Base-by-base conservation (phyloP, 2,329 filamentous ascomycete species). In the Myrmaecium sp. region DNA sequence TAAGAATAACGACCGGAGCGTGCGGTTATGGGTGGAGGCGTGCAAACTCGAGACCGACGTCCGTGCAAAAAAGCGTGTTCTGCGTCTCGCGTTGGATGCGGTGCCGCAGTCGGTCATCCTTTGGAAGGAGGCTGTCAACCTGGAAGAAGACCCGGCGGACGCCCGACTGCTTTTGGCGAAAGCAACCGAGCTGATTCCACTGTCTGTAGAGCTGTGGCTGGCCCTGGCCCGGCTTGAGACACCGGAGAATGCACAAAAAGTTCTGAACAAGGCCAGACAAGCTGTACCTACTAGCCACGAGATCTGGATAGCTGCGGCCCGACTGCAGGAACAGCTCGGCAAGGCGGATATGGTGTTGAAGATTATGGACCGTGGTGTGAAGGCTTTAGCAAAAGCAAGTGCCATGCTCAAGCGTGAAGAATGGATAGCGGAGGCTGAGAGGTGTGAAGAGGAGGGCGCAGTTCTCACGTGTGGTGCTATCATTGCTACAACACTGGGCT, bases 401-500 rank as follows among this genome's bases (percentile, higher is more conserved):
- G 86, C 89, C 7, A 98, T 98, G 91, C 69, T 89, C 20, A 92
- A 92, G 52, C 75, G 91, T 21, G 89, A 98, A 48, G 84, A 94
- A 39, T 98, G 89, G 89, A 91, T 98, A 28, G 65, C 69, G 4
- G 83, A 95, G 51, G 91, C 89, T 0, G 89, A 98, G 50, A 79
- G 79, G 36, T 95, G 86, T 45, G 89, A 98, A 52, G 76, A 81
- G 30, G 89, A 95, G 48, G 84, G 82, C 5, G 83, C 84, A 10
- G 62, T 79, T 7, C 60, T 84, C 21, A 95, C 89, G 1, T 93
- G 84, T 44, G 74, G 74, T 34, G 76, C 80, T 25, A 95, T 98
- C 37, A 76, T 98, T 37, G 73, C 77, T 24, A 83, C 94, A 45
- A 98, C 89, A 0, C 66, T 98, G 1, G 86, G 84, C 10, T 98